Conservation (phyloP, 2,329 filamentous ascomycete species). For the Hypoxylon sp. region DNA sequence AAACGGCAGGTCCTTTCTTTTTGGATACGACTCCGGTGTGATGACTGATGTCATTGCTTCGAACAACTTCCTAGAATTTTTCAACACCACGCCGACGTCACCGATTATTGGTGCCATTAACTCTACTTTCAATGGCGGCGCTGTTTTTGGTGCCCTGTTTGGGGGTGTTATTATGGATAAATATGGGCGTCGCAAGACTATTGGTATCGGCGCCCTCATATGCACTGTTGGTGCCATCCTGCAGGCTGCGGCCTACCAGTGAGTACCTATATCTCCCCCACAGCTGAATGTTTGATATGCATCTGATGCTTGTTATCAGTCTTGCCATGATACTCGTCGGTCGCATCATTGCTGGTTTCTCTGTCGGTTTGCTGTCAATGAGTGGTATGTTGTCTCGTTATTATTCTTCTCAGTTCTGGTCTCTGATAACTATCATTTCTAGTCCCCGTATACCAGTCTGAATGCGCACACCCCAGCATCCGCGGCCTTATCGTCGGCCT, state of each 20-base stretch:
- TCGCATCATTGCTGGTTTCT: background rate
- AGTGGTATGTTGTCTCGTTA: background rate
- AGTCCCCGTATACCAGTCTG: background rate
- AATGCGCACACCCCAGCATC: background rate
- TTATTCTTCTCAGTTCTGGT: background rate
- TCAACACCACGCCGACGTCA: background rate
- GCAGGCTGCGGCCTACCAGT: background rate
- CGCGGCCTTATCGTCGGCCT: background rate
- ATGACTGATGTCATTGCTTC: background rate
- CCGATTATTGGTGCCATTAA: background rate
- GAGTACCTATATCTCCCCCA: background rate
- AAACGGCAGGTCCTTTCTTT: background rate
- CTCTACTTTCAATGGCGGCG: background rate
- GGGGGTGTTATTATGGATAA: background rate
- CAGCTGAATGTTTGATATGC: background rate
- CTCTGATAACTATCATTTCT: background rate
- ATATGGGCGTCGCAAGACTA: background rate
- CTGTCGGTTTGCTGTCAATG: background rate
- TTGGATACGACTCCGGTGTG: background rate
- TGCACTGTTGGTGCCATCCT: background rate
- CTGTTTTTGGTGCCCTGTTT: background rate
- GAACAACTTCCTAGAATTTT: background rate
- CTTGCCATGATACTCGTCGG: background rate
- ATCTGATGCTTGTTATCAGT: background rate
- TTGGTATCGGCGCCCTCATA: background rate